Evolutionary conservation across 2,329 filamentous ascomycete genomes (phyloP), one percentile per base, ranked within the genome.

Genomic region (Blastomyces parvus): DNA sequence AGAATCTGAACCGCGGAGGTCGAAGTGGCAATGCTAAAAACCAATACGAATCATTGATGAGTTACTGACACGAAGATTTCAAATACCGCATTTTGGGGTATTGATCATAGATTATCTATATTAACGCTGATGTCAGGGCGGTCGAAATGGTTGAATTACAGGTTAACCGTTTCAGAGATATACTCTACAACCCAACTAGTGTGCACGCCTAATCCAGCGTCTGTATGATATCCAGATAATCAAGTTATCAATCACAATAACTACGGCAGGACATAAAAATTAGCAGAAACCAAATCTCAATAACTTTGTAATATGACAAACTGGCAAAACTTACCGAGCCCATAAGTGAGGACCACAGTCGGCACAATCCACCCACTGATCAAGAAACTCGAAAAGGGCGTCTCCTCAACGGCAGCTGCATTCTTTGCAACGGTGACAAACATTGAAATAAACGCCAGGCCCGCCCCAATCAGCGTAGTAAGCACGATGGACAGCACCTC

Each of bases 401-500:
- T 38, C 30, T 59, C 25, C 22, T 13, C 25, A 42, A 58, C 4
- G 17, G 42, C 19, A 36, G 13, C 11, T 30, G 14, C 27, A n/a
- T 25, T 27, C 36, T 30, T 14, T 33, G 58, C 61, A 40, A 25
- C 50, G 22, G 53, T 48, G 17, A 57, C 48, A 19, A 67, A 61
- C 8, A 65, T 14, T 17, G 66, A 59, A 25, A 64, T 22, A 33
- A 67, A 44, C 6, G 64, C 48, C 56, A 66, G 25, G 6, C 63
- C 55, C 22, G 63, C 48, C 8, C 64, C 63, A 36, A 66, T 63
- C 17, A 60, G 13, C 13, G 62, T 60, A 33, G 60, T 64, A 2
- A 50, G 61, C 30, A 60, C 44, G 30, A 67, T 66, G n/a, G 63
- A 66, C n/a, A 65, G 44, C n/a, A 65, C 25, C 48, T 69, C 69